A percentile compares a stretch with the other conserved stretches of the same genome.
phyloP scores from a whole-genome alignment of 768 basidiomycete genomes.

The Mycena galericulata region DNA sequence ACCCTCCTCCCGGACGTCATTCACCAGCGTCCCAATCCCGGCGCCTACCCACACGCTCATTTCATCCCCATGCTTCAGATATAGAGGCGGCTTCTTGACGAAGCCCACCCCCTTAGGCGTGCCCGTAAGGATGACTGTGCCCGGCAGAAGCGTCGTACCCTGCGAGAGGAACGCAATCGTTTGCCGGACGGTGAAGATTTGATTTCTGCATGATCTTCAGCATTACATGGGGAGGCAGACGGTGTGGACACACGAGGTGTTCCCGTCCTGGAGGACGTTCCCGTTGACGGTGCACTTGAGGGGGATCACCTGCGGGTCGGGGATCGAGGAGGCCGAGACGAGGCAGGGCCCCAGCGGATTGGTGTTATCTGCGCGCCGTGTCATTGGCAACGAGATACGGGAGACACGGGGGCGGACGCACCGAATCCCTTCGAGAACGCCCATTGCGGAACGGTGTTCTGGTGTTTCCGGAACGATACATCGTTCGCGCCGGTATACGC shows the following conservation, averaged over 20 bases:
- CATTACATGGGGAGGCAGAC: neutral
- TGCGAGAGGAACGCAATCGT: constrained; percentile 87
- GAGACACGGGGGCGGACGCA: no score
- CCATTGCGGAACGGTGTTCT: constrained; percentile 88
- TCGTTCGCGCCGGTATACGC: constrained; percentile 88
- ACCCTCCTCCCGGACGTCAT: constrained; percentile 79
- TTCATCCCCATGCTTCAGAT: constrained; percentile 80
- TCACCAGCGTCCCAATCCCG: constrained; percentile 85
- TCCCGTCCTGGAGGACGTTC: constrained; percentile 77
- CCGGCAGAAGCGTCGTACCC: constrained; percentile 85
- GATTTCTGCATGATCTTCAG: constrained; percentile 61
- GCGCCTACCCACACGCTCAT: constrained; percentile 75
- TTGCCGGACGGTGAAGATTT: constrained; percentile 84
- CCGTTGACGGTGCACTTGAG: constrained; percentile 79
- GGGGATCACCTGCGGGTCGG: constrained; percentile 73
- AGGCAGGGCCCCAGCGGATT: constrained; percentile 87
- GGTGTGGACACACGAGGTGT: constrained; percentile 68
- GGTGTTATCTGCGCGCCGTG: constrained; percentile 60
- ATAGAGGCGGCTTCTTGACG: constrained; percentile 75
- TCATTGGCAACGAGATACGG: no score
- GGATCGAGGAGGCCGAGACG: constrained; percentile 72
- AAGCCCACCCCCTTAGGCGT: constrained; percentile 89
- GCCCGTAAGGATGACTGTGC: constrained; percentile 86
- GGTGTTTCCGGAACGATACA: constrained; percentile 85
- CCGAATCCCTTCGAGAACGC: constrained; percentile 90